Conservation (phyloP, 441 rosid species). For the Gossypium gossypioides region DNA sequence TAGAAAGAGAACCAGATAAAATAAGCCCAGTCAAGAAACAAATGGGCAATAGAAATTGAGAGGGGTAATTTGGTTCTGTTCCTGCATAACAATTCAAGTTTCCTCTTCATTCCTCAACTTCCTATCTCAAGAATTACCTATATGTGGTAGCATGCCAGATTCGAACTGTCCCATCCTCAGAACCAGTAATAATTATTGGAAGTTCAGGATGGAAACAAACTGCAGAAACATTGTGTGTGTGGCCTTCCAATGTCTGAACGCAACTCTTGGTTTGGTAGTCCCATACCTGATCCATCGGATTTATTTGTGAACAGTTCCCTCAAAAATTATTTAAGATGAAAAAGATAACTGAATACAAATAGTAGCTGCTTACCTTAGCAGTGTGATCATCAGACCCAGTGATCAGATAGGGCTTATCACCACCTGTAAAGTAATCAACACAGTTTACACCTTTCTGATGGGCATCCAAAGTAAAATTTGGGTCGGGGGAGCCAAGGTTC, state of each 20-base stretch:
- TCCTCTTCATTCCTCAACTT: neutral
- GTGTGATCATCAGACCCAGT: conserved; percentile 96
- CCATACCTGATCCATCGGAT: conserved; percentile 43
- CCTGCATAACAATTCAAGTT: conserved; percentile 3
- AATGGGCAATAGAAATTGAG: neutral
- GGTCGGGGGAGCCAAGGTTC: conserved; percentile 92
- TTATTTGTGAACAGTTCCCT: conserved; percentile 12
- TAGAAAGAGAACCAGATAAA: neutral
- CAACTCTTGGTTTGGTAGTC: conserved; percentile 57
- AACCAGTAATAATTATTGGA: conserved; percentile 62
- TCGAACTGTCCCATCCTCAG: conserved; percentile 73
- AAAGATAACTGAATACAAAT: neutral
- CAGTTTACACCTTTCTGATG: conserved; percentile 93
- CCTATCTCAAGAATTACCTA: conserved; percentile 30
- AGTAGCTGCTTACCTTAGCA: conserved; percentile 55
- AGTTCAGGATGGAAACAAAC: conserved; percentile 65
- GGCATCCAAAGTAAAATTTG: conserved; percentile 84
- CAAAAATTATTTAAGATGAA: conserved; percentile 6
- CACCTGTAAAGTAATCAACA: conserved; percentile 82
- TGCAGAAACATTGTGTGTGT: conserved; percentile 64
- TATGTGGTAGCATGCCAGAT: conserved; percentile 62
- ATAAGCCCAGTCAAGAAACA: neutral
- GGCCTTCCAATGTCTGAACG: conserved; percentile 63
- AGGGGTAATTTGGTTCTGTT: neutral
- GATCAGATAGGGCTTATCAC: conserved; percentile 78